A percentile compares a stretch with the other conserved stretches of the same genome.
phyloP scores from a whole-genome alignment of 2,329 filamentous ascomycete species.

The Nemania abortiva region DNA sequence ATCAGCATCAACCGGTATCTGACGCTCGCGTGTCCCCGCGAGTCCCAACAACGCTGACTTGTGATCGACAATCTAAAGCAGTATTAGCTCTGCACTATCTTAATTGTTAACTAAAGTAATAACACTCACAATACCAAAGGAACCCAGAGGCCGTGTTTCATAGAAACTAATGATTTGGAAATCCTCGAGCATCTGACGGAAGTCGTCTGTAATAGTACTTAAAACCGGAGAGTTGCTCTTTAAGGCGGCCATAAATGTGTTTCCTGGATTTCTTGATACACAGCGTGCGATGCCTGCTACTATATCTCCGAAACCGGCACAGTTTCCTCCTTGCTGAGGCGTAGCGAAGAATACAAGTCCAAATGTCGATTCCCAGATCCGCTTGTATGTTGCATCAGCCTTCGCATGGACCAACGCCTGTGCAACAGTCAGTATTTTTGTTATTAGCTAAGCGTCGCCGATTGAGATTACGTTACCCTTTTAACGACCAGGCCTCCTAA shows the following conservation, averaged over 20 bases:
- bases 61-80: conserved; percentile 15
- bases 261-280: neutral
- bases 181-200: conserved; percentile 22
- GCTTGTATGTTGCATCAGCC: conserved; percentile 10
- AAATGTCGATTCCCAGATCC: conserved; percentile 21
- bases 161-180: conserved; percentile 29
- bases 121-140: conserved; percentile 12
- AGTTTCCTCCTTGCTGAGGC: conserved; percentile 13
- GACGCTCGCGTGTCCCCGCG: conserved; percentile 20
- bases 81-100: neutral
- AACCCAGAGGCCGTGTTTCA: conserved; percentile 9
- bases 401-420: conserved; percentile 22
- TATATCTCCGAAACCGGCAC: conserved; percentile 2
- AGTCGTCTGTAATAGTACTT: conserved; percentile 8
- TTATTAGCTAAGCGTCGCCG: neutral
- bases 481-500: conserved; percentile 19
- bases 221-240: conserved; percentile 5
- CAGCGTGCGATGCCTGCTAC: conserved; percentile 4
- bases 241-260: conserved; percentile 16
- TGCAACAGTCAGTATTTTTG: neutral
- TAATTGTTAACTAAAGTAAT: neutral
- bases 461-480: neutral
- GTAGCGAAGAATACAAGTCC: conserved; percentile 26
- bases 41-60: conserved; percentile 21
- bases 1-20: conserved; percentile 16